phyloP scores from a whole-genome alignment of 768 basidiomycete genomes.

The Xerocomus brunneocitrinus region DNA sequence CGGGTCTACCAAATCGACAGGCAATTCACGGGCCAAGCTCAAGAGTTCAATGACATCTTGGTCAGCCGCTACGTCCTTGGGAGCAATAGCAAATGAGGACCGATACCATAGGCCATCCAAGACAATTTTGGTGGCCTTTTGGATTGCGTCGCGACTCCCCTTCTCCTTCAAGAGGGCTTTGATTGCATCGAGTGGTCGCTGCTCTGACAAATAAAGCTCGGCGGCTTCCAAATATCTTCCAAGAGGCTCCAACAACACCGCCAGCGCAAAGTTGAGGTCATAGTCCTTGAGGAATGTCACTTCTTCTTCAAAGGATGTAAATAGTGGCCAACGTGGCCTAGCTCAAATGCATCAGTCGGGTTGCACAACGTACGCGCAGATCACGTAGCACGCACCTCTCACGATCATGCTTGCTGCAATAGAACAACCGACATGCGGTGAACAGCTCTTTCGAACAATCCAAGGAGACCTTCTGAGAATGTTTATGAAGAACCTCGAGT shows the following conservation, averaged over 20 bases:
- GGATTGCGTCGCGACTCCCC: slow-evolving; percentile 23
- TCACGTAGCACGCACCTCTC: slow-evolving; percentile 14
- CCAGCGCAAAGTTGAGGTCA: slow-evolving; percentile 47
- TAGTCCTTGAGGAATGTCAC: slow-evolving; percentile 52
- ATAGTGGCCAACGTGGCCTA: slow-evolving; percentile 48
- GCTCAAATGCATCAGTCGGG: not conserved
- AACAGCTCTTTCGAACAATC: slow-evolving; percentile 35
- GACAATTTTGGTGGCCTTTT: slow-evolving; percentile 36
- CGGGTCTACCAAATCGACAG: slow-evolving; percentile 2
- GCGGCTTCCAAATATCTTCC: slow-evolving; percentile 48
- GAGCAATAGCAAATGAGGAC: slow-evolving; percentile 37
- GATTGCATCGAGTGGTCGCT: slow-evolving; percentile 45
- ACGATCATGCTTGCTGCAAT: slow-evolving; percentile 31
- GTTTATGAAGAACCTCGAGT: slow-evolving; percentile 38
- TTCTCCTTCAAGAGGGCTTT: slow-evolving; percentile 38
- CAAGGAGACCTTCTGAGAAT: slow-evolving; percentile 30
- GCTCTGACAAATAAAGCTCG: slow-evolving; percentile 45
- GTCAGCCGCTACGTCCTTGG: slow-evolving; percentile 4
- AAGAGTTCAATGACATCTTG: slow-evolving; percentile 20
- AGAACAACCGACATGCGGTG: slow-evolving; percentile 43
- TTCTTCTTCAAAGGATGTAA: slow-evolving; percentile 48
- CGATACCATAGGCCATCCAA: slow-evolving; percentile 45
- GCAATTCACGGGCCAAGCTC: slow-evolving; percentile 17
- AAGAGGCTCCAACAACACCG: slow-evolving; percentile 39
- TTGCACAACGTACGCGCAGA: not conserved